These are phyloP conservation scores for Ophioceras dolichostomum DNA, from an alignment of 2,329 filamentous ascomycete genomes.

Conservation along the genomic window DNA sequence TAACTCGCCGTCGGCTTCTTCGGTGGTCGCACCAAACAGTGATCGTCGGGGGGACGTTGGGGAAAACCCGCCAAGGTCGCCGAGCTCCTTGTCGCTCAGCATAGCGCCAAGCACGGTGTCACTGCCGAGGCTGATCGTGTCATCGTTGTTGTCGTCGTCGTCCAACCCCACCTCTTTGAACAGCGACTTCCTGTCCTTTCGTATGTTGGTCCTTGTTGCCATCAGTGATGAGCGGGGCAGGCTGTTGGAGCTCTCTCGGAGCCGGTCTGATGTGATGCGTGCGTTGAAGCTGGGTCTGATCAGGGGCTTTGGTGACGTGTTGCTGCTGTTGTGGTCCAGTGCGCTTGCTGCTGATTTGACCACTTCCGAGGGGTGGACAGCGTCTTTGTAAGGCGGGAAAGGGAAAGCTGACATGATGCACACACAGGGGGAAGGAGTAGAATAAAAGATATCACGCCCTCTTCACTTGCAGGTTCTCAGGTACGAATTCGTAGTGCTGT, in stretches of 20 bases:
- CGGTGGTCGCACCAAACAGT: not conserved
- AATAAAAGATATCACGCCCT: no score
- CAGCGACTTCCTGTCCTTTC: conserved; percentile 36
- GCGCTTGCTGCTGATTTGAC: not conserved
- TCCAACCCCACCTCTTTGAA: conserved; percentile 38
- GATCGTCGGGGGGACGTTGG: conserved; percentile 7
- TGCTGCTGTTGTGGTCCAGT: not conserved
- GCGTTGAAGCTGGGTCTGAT: conserved; percentile 37
- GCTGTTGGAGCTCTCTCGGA: conserved; percentile 32
- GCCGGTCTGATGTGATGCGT: conserved; percentile 34
- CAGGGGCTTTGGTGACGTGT: conserved; percentile 1
- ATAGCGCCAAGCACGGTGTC: conserved; percentile 8
- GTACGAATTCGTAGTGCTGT: no score
- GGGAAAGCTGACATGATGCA: not conserved
- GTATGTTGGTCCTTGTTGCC: conserved; percentile 26
- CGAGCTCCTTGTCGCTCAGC: conserved; percentile 17
- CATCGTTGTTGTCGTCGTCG: no score
- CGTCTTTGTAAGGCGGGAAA: no score
- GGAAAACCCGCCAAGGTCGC: conserved; percentile 14
- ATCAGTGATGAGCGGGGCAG: conserved; percentile 25
- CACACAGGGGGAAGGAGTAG: not conserved
- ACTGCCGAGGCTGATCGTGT: no score
- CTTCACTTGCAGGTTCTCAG: no score
- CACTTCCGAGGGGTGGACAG: no score
- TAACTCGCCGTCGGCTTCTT: conserved; percentile 7